These are phyloP conservation scores for Fusarium devonianum DNA, from an alignment of 2,329 filamentous ascomycete species.

Conservation along the genomic window DNA sequence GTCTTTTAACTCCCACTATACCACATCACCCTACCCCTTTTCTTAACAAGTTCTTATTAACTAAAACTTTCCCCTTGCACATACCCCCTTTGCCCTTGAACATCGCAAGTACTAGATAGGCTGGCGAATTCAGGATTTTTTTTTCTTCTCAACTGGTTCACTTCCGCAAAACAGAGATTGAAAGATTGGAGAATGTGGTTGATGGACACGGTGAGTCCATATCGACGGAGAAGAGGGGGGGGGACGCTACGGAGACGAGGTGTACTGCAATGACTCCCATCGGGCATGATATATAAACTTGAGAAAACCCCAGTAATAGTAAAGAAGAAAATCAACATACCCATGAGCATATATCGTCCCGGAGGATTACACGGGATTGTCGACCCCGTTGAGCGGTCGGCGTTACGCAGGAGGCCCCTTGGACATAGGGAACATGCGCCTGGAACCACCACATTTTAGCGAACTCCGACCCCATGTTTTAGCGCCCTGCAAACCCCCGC, in stretches of 20 bases:
- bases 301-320: neutral
- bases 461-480: conserved; percentile 20
- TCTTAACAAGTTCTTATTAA: conserved; percentile 20
- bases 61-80: conserved; percentile 30
- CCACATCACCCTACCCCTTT: conserved; percentile 27
- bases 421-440: too few species aligned
- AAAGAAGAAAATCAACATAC: neutral
- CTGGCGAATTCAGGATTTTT: conserved; percentile 17
- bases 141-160: conserved; percentile 23
- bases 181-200: conserved; percentile 11
- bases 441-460: conserved; percentile 4
- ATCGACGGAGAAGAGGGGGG: neutral
- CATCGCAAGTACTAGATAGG: conserved; percentile 15
- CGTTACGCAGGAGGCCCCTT: too few species aligned
- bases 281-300: too few species aligned
- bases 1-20: conserved; percentile 23
- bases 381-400: too few species aligned
- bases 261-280: conserved; percentile 31
- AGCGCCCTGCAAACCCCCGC: conserved; percentile 9
- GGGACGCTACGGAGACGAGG: conserved; percentile 13
- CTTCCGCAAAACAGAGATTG: conserved; percentile 20
- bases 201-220: conserved; percentile 9
- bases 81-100: conserved; percentile 29
- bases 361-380: too few species aligned
- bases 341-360: neutral